Conservation (phyloP, 2,329 filamentous ascomycete genomes). For the Cryphonectria naterciae region DNA sequence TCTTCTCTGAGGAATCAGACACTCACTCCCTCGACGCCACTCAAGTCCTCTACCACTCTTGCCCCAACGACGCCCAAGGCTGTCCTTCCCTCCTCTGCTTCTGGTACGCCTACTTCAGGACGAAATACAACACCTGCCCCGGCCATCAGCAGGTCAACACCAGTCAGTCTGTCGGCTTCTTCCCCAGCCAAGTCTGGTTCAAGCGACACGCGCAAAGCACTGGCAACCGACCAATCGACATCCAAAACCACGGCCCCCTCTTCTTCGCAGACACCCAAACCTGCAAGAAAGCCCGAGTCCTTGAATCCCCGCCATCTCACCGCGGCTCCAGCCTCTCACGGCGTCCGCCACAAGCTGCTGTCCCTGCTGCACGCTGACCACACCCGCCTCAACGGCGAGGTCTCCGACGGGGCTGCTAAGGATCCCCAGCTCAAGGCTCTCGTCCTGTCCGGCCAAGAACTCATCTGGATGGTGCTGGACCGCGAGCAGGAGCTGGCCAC, state of each 20-base stretch:
- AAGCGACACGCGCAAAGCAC: constrained; percentile 1
- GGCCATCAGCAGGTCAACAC: neutral
- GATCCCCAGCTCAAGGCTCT: constrained; percentile 53
- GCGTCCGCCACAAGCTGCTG: constrained; percentile 60
- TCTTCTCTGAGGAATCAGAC: constrained; percentile 2
- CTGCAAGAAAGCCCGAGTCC: constrained; percentile 49
- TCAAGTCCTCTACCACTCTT: neutral
- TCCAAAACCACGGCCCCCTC: constrained; percentile 19
- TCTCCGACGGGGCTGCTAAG: constrained; percentile 55
- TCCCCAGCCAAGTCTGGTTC: constrained; percentile 8
- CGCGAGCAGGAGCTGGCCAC: constrained; percentile 77
- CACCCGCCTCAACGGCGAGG: constrained; percentile 66
- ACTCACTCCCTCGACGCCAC: constrained; percentile 1
- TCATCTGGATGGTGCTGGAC: constrained; percentile 72
- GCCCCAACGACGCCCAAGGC: neutral
- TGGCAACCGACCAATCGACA: constrained; percentile 8
- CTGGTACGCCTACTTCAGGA: neutral
- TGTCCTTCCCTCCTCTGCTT: neutral
- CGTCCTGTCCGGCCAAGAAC: constrained; percentile 64
- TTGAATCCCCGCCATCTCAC: constrained; percentile 71
- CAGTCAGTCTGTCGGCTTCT: neutral
- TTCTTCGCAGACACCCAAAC: constrained; percentile 17
- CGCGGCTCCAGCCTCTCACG: constrained; percentile 59
- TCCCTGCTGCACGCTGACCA: constrained; percentile 69
- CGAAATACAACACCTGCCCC: neutral